Base-by-base conservation (phyloP, 164 flowering plant genomes). In the Dillenia suffruticosa region DNA sequence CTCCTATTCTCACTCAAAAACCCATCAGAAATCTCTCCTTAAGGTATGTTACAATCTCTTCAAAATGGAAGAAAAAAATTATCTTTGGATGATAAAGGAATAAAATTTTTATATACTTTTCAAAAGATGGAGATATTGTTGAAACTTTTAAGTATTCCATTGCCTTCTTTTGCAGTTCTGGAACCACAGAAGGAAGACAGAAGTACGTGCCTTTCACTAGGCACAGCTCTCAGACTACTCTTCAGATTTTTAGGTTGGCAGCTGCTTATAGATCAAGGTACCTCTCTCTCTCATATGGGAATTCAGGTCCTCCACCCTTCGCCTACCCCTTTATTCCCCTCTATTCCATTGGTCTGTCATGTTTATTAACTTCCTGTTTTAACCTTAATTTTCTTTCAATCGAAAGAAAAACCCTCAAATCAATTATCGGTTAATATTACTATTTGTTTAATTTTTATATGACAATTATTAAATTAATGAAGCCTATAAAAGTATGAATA, bases 221-320 rank as follows among this genome's bases (percentile, higher is more conserved):
- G 52, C 88, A 92, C 56, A 88, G 91, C 67, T 73, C 96, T 9
- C 72, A 76, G 58, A 84, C 96, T 16, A 88, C 96, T 46, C 90
- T 90, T 65, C 88, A 88, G 62, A 85, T 74, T 54, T 87, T 79
- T 56, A 79, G 80, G 58, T 59, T 88, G 56, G 90, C 92, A 40
- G 93, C 90, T 49, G 96, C 96, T 51, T 85, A 82, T 67, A 83
- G 96, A 82, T 85, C 93, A 70, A 92, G 92, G 96, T 88, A 10
- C 59, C 53, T 43, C 60, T 54, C 15, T n/a, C 63, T 59, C 15
- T 48, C n/a, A 49, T 13, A 2, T 13, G 5, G 17, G 44, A 57
- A 22, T 46, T 9, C 46, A 12, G 12, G 3, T 26, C 9, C 7
- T 22, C 32, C 0, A 2, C 32, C 32, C 3, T 1, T 26, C 32